Conservation (phyloP, 2,329 filamentous ascomycete species). For the Helotiales sp. region DNA sequence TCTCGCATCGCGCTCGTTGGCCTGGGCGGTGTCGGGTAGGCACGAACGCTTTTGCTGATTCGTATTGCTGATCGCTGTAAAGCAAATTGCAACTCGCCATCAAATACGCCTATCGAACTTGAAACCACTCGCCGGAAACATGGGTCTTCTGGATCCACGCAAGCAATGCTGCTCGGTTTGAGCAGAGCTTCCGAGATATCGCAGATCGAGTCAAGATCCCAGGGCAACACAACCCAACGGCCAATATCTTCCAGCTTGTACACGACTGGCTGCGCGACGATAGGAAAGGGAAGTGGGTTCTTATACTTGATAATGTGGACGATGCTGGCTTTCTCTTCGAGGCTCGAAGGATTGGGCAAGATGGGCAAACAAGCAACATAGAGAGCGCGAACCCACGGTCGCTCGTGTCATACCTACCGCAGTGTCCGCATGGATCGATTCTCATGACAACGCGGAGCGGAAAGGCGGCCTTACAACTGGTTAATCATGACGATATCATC, state of each 20-base stretch:
- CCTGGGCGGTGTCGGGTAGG: slow-evolving; percentile 35
- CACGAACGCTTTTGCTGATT: slow-evolving; percentile 17
- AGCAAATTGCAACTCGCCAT: slow-evolving; percentile 48
- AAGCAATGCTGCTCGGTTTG: slow-evolving; percentile 43
- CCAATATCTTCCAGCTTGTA: slow-evolving; percentile 44
- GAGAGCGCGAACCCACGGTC: slow-evolving; percentile 17
- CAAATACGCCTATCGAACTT: slow-evolving; percentile 44
- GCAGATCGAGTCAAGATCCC: slow-evolving; percentile 42
- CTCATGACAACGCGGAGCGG: slow-evolving; percentile 38
- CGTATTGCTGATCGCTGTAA: slow-evolving; percentile 22
- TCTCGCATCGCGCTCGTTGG: slow-evolving; percentile 34
- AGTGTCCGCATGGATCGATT: slow-evolving; percentile 32
- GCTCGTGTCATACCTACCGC: slow-evolving; percentile 34
- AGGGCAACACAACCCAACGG: slow-evolving; percentile 40
- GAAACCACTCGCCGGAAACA: slow-evolving; percentile 35
- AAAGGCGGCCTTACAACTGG: slow-evolving; percentile 30
- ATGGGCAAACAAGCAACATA: slow-evolving; percentile 23
- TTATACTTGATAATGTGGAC: slow-evolving; percentile 48
- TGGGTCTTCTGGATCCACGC: slow-evolving; percentile 49
- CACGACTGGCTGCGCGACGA: slow-evolving; percentile 39
- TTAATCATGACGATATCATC: slow-evolving; percentile 36
- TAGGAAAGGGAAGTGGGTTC: slow-evolving; percentile 42
- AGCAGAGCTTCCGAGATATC: slow-evolving; percentile 46
- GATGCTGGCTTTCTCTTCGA: slow-evolving; percentile 38
- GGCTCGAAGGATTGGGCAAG: slow-evolving; percentile 17